Evolutionary conservation across 805 yeast genomes (phyloP).

Genomic region (Wickerhamiella azymoides): DNA sequence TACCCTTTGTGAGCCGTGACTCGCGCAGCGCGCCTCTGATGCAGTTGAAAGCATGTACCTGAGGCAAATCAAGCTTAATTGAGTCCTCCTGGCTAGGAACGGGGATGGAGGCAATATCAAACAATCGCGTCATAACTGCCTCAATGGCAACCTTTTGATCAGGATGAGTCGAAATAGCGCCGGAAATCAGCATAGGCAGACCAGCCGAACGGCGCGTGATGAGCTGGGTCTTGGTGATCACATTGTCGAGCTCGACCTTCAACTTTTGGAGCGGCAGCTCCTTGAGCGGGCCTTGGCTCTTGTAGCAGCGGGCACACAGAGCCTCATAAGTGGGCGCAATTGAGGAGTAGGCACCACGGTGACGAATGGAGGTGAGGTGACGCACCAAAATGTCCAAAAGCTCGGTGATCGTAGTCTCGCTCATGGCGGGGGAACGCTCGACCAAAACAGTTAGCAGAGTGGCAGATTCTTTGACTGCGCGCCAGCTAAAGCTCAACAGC

Average conservation of each 20-base stretch:
- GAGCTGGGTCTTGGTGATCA: constrained; percentile 46
- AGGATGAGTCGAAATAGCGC: constrained; percentile 44
- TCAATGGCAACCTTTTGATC: constrained; percentile 31
- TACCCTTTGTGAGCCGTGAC: constrained; percentile 41
- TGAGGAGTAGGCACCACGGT: constrained; percentile 85
- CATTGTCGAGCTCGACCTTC: constrained; percentile 35
- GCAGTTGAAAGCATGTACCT: constrained; percentile 87
- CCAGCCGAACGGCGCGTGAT: constrained; percentile 91
- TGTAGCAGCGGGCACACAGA: constrained; percentile 45
- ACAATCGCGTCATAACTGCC: constrained; percentile 37
- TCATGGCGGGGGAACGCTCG: constrained; percentile 17
- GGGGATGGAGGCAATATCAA: constrained; percentile 41
- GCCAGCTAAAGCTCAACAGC: constrained; percentile 62
- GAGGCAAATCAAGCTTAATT: constrained; percentile 61
- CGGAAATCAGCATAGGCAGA: constrained; percentile 65
- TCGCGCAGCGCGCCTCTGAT: constrained; percentile 64
- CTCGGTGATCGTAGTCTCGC: constrained; percentile 29
- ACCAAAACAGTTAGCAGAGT: constrained; percentile 28
- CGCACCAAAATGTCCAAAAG: constrained; percentile 43
- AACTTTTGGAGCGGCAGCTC: constrained; percentile 45
- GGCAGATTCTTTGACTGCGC: constrained; percentile 67
- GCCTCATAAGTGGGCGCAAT: constrained; percentile 68
- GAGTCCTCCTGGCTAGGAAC: constrained; percentile 32
- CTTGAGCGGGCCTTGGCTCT: constrained; percentile 4
- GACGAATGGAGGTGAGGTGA: constrained; percentile 64